Base-by-base conservation (phyloP, 106 monocot species). In the Platanthera zijinensis region DNA sequence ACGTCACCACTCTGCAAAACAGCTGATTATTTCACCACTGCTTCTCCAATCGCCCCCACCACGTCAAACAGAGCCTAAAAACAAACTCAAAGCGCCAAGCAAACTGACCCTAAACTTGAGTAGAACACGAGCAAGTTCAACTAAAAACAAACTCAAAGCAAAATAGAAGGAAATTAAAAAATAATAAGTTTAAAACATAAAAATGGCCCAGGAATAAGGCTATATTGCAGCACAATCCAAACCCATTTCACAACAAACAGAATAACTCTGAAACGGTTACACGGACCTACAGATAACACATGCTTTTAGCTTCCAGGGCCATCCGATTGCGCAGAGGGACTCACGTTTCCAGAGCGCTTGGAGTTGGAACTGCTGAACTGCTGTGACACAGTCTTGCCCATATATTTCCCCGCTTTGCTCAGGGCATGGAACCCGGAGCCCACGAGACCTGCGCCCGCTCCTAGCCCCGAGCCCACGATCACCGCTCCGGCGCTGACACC, bases 381-480 rank as follows among this genome's bases (percentile, higher is more conserved):
- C 8, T 76, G 71, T 9, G 89, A 84, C 47, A 95, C 61, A 15
- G 76, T 83, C 57, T 79, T 90, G 4, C 91, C 89, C 85, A 96
- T 83, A 52, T 91, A 89, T 78, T 84, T 93, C 12, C 96, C 89
- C 7, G 91, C 96, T 77, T 89, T 93, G 77, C 83, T 63, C 5
- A 96, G 54, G 12, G 93, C 91, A 76, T 84, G 84, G 3, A 96
- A 8, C 12, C 95, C 95, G 1, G 81, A 64, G 21, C 87, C 87
- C 0, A 87, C 83, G 4, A 86, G 52, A 51, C 86, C 86, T 2
- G 67, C 86, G 19, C 86, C 86, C 0, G 79, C 80, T 2, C 72
- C 83, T 8, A 83, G 6, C 9, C 85, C 85, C 0, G 83, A 78
- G 12, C 89, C 89, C 50, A 89, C 87, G 8, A 90, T 39, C 28